A percentile compares a stretch with the other conserved stretches of the same genome.
Evolutionary conservation across 139 green algal species (phyloP).

Genomic region (Choricystis sp.): DNA sequence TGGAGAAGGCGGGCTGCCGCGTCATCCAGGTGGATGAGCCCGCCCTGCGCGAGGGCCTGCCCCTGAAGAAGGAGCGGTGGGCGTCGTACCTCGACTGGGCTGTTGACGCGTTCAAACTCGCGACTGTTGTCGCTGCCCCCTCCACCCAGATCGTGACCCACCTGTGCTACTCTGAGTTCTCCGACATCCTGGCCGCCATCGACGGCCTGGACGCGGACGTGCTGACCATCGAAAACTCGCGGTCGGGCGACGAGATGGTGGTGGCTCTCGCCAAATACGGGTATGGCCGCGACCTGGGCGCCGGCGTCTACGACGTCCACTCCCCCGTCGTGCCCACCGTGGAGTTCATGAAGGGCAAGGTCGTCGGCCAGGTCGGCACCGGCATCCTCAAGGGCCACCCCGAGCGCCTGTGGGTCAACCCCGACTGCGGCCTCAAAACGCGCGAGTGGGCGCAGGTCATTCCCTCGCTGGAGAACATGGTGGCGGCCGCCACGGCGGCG

Average conservation of each 20-base stretch:
- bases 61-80: conserved; percentile 51
- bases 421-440: conserved; percentile 82
- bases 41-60: conserved; percentile 78
- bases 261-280: conserved; percentile 32
- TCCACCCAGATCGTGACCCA: conserved; percentile 67
- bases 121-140: conserved; percentile 20
- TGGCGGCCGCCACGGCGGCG: conserved; percentile 29
- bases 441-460: conserved; percentile 40
- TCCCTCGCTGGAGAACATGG: conserved; percentile 47
- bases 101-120: conserved; percentile 63
- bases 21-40: conserved; percentile 86
- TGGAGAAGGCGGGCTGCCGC: conserved; percentile 60
- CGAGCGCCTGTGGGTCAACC: conserved; percentile 61
- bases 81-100: conserved; percentile 72
- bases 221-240: conserved; percentile 86
- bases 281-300: conserved; percentile 61
- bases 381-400: conserved; percentile 35
- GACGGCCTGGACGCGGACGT: conserved; percentile 66
- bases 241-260: conserved; percentile 66
- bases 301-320: conserved; percentile 85
- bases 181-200: conserved; percentile 71
- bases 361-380: conserved; percentile 14
- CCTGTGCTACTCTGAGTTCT: conserved; percentile 83
- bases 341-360: conserved; percentile 39
- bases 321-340: conserved; percentile 50